A percentile compares a stretch with the other conserved stretches of the same genome.
Conservation (phyloP, 768 basidiomycete species). For the Naganishia friedmannii region DNA sequence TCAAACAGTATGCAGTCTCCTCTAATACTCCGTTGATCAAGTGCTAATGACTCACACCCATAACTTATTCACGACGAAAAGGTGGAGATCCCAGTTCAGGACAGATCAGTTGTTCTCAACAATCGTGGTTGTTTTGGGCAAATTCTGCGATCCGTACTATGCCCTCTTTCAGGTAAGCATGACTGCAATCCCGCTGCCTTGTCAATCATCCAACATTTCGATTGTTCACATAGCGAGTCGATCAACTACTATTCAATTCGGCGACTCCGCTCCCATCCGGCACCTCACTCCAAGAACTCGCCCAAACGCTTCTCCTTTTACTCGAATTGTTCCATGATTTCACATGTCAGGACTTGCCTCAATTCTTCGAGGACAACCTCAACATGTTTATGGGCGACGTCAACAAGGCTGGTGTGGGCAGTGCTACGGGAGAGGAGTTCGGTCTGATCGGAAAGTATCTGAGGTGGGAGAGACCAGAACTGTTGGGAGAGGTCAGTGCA, state of each 20-base stretch:
- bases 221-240: constrained; percentile 50
- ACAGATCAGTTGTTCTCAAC: constrained; percentile 80
- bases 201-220: constrained; percentile 52
- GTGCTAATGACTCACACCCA: neutral
- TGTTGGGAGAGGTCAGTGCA: constrained; percentile 64
- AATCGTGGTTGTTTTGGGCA: constrained; percentile 83
- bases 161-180: constrained; percentile 70
- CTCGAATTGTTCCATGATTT: constrained; percentile 89
- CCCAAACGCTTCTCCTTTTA: constrained; percentile 72
- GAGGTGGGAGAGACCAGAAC: constrained; percentile 68
- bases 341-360: constrained; percentile 90
- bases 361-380: constrained; percentile 84
- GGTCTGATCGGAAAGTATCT: constrained; percentile 75
- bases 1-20: constrained; percentile 54
- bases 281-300: constrained; percentile 54
- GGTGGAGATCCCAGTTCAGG: constrained; percentile 87
- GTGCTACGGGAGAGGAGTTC: constrained; percentile 54
- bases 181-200: constrained; percentile 55
- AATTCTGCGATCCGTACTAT: constrained; percentile 80
- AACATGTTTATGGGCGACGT: constrained; percentile 68
- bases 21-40: neutral
- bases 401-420: constrained; percentile 7
- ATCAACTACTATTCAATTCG: constrained; percentile 51
- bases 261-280: constrained; percentile 50
- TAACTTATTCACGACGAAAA: constrained; percentile 44